Evolutionary conservation across 208 protist species (phyloP).

Genomic region (Lotmaria passim): DNA sequence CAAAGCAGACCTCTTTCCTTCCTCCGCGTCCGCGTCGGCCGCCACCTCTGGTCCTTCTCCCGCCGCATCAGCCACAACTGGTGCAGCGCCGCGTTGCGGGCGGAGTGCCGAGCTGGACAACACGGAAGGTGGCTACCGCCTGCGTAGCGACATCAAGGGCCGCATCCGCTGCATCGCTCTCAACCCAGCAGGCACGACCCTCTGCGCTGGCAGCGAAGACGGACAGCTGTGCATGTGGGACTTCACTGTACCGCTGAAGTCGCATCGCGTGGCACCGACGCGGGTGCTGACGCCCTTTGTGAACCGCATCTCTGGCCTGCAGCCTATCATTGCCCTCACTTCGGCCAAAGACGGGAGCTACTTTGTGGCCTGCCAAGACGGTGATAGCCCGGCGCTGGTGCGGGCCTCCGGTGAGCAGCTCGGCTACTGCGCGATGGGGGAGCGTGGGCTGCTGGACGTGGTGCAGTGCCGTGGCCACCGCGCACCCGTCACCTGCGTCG

Average conservation of each 20-base stretch:
- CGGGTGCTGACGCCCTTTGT: slow-evolving; percentile 83
- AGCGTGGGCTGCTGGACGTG: slow-evolving; percentile 75
- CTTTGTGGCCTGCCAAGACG: slow-evolving; percentile 83
- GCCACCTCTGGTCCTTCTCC: neutral
- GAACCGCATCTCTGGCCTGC: slow-evolving; percentile 78
- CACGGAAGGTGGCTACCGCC: slow-evolving; percentile 27
- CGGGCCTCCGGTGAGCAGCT: slow-evolving; percentile 56
- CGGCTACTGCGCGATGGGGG: slow-evolving; percentile 75
- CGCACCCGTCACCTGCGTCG: slow-evolving; percentile 65
- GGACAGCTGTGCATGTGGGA: slow-evolving; percentile 84
- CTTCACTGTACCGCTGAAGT: slow-evolving; percentile 48
- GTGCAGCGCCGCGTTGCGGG: neutral
- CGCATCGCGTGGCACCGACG: slow-evolving; percentile 55
- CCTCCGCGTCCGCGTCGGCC: neutral
- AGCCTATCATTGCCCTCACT: slow-evolving; percentile 68
- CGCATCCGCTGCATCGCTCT: slow-evolving; percentile 64
- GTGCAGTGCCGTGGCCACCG: slow-evolving; percentile 78
- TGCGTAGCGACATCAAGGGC: slow-evolving; percentile 56
- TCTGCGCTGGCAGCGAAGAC: slow-evolving; percentile 77
- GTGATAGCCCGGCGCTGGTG: slow-evolving; percentile 69
- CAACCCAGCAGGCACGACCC: slow-evolving; percentile 46
- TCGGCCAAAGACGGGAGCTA: slow-evolving; percentile 52
- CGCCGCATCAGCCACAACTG: neutral
- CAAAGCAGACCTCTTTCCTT: neutral
- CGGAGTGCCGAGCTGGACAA: slow-evolving; percentile 2